Evolutionary conservation across 2,329 filamentous ascomycete genomes (phyloP).

Genomic region (Penicillium sp.): DNA sequence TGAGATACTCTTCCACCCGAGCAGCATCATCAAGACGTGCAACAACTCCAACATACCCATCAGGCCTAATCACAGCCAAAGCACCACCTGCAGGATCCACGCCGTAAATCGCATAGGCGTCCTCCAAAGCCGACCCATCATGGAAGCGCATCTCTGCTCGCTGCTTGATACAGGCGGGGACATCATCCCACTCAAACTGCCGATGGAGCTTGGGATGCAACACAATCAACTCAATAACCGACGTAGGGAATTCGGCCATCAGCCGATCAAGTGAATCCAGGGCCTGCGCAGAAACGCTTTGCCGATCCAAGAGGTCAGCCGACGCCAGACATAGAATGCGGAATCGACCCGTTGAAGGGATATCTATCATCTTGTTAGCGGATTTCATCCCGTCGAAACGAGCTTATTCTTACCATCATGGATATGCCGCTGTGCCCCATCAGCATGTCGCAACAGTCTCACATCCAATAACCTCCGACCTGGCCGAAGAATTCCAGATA

Average conservation of each 20-base stretch:
- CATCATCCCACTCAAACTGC: slow-evolving; percentile 39
- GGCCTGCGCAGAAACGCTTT: slow-evolving; percentile 35
- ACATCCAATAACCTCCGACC: slow-evolving; percentile 43
- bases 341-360: slow-evolving; percentile 45
- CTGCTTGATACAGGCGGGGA: slow-evolving; percentile 38
- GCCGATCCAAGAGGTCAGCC: slow-evolving; percentile 39
- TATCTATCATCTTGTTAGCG: slow-evolving; percentile 29
- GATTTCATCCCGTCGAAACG: neutral
- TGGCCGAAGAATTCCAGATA: slow-evolving; percentile 41
- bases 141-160: slow-evolving; percentile 45
- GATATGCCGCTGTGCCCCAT: slow-evolving; percentile 41
- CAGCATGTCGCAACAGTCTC: slow-evolving; percentile 40
- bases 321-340: slow-evolving; percentile 44
- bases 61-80: slow-evolving; percentile 45
- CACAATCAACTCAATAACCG: slow-evolving; percentile 41
- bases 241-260: slow-evolving; percentile 32
- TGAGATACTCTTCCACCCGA: neutral
- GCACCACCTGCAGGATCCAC: slow-evolving; percentile 39
- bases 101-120: slow-evolving; percentile 45
- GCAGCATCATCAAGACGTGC: neutral
- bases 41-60: slow-evolving; percentile 44
- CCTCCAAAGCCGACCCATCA: slow-evolving; percentile 38
- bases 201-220: slow-evolving; percentile 37
- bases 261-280: slow-evolving; percentile 30
- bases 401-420: slow-evolving; percentile 41